phyloP scores from a whole-genome alignment of 352 stramenopile genomes.

The Globisporangium irregulare region DNA sequence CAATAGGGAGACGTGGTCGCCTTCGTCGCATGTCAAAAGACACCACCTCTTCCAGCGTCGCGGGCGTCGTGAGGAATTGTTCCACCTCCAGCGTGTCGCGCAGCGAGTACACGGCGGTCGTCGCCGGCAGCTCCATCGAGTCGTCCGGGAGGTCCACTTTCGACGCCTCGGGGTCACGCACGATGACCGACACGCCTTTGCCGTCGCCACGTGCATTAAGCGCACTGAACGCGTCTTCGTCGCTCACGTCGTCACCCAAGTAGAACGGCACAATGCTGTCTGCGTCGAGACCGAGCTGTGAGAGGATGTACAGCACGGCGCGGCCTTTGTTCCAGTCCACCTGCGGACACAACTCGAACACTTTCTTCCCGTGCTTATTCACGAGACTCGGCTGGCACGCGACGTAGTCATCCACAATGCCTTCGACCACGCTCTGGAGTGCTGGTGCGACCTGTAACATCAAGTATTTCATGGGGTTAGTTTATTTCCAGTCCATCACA shows the following conservation, averaged over 20 bases:
- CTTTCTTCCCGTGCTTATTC: constrained; percentile 75
- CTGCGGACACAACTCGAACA: constrained; percentile 74
- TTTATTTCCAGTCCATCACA: neutral
- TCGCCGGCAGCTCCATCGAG: constrained; percentile 40
- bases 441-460: constrained; percentile 31
- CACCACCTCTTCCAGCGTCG: constrained; percentile 32
- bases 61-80: constrained; percentile 48
- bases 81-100: constrained; percentile 56
- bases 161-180: constrained; percentile 46
- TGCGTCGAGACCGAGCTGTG: constrained; percentile 56
- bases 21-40: constrained; percentile 5
- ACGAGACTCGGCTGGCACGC: constrained; percentile 37
- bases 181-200: constrained; percentile 60
- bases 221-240: constrained; percentile 66
- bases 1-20: neutral
- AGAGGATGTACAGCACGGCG: constrained; percentile 58
- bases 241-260: constrained; percentile 76
- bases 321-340: constrained; percentile 72
- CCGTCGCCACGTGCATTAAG: constrained; percentile 44
- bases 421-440: constrained; percentile 63
- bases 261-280: constrained; percentile 81
- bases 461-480: neutral
- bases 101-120: constrained; percentile 55
- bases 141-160: constrained; percentile 48
- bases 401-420: constrained; percentile 86